A percentile compares a stretch with the other conserved stretches of the same genome.
These are phyloP conservation scores for Epithemia pelagica DNA, from an alignment of 108 stramenopile genomes.

Conservation along the genomic window DNA sequence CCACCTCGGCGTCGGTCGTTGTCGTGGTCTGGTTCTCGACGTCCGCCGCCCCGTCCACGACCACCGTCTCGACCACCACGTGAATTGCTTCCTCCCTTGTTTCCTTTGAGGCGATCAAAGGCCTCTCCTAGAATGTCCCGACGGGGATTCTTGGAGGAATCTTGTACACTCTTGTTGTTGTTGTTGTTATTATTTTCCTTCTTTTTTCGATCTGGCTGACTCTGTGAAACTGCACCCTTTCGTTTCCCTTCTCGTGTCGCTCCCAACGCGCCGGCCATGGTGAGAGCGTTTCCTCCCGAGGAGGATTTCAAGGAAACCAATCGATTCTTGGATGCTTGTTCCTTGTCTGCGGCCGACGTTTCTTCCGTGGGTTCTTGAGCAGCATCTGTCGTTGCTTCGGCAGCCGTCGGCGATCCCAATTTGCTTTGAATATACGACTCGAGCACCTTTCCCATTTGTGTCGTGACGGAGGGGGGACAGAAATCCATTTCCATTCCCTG, in stretches of 20 bases:
- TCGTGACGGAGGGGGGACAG: slow-evolving; percentile 18
- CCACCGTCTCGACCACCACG: slow-evolving; percentile 17
- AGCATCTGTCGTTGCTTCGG: not conserved
- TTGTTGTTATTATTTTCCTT: slow-evolving; percentile 2
- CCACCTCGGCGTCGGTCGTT: not conserved
- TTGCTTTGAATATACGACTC: not conserved
- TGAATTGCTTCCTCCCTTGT: slow-evolving; percentile 1
- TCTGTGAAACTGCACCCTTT: slow-evolving; percentile 6
- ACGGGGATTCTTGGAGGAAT: slow-evolving; percentile 3
- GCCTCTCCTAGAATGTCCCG: slow-evolving; percentile 14
- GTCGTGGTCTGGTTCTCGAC: not conserved
- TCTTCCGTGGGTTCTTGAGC: not conserved
- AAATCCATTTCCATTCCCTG: slow-evolving; percentile 71
- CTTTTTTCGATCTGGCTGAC: slow-evolving; percentile 3
- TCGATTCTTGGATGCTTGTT: not conserved
- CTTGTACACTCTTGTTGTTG: slow-evolving; percentile 1
- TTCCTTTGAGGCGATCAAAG: slow-evolving; percentile 18
- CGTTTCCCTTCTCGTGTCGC: slow-evolving; percentile 45
- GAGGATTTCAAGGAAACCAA: not conserved
- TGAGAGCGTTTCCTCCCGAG: slow-evolving; percentile 44
- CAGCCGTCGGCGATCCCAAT: not conserved
- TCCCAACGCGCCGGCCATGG: slow-evolving; percentile 74
- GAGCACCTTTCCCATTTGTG: slow-evolving; percentile 3
- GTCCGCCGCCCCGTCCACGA: slow-evolving; percentile 22
- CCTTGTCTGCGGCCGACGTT: not conserved